phyloP scores from a whole-genome alignment of 2,329 filamentous ascomycete species.

The Penicillium expansum region DNA sequence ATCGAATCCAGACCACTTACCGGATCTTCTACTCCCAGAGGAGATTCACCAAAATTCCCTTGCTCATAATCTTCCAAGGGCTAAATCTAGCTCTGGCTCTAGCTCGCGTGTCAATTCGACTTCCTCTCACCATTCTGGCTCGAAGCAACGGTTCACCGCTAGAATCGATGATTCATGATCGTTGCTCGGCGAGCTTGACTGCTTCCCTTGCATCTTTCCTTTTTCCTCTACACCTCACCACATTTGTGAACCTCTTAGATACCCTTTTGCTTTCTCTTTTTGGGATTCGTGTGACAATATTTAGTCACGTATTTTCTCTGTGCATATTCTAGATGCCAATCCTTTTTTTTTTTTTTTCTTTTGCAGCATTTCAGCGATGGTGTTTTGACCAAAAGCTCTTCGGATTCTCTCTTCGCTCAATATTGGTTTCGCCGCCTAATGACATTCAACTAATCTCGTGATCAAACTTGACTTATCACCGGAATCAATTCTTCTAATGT shows the following conservation, averaged over 20 bases:
- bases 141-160: background rate
- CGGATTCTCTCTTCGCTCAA: background rate
- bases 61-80: background rate
- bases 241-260: background rate
- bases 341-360: background rate
- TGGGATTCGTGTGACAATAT: background rate
- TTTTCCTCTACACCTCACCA: background rate
- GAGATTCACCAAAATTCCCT: conserved; percentile 12
- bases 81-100: conserved; percentile 4
- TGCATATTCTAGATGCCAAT: background rate
- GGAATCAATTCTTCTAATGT: background rate
- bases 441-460: background rate
- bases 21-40: conserved; percentile 17
- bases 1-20: conserved; percentile 22
- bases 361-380: conserved; percentile 11
- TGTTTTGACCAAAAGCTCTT: background rate
- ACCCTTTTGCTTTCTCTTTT: conserved; percentile 1
- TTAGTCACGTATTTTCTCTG: background rate
- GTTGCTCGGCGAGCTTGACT: background rate
- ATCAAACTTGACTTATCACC: background rate
- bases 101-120: background rate
- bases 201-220: background rate
- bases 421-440: background rate
- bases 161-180: background rate
- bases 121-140: background rate